Evolutionary conservation across 305 asterid species (phyloP).

Genomic region (Solanum chacoense): DNA sequence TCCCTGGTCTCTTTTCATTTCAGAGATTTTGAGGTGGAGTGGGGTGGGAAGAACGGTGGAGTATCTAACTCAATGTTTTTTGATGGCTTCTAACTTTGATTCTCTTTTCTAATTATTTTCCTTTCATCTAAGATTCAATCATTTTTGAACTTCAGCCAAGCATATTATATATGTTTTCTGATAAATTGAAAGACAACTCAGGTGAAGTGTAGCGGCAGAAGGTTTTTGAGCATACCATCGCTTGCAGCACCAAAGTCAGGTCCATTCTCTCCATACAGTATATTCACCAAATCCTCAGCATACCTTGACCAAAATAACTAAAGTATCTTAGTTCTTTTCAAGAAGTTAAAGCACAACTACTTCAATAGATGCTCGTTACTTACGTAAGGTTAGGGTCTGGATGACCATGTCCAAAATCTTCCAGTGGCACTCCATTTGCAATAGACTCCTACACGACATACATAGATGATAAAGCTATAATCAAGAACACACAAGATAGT

Average conservation of each 20-base stretch:
- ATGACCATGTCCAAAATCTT: constrained; percentile 98
- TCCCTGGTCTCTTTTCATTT: neutral
- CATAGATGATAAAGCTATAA: constrained; percentile 2
- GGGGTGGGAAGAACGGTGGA: neutral
- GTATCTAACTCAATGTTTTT: neutral
- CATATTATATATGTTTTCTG: neutral
- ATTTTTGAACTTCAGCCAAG: neutral
- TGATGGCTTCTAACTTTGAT: neutral
- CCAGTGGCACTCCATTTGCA: constrained; percentile 79
- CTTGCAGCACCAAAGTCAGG: constrained; percentile 99
- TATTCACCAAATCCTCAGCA: constrained; percentile 87
- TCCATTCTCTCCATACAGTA: constrained; percentile 69
- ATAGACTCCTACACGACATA: constrained; percentile 49
- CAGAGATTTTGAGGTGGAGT: neutral
- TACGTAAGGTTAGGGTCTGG: constrained; percentile 99
- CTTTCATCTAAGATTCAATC: neutral
- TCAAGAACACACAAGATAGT: neutral
- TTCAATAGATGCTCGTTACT: constrained; percentile 18
- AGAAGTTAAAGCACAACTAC: neutral
- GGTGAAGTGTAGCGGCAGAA: neutral
- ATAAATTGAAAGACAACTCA: neutral
- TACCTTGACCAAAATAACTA: constrained; percentile 38
- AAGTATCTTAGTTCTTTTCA: constrained; percentile 14
- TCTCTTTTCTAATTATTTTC: neutral
- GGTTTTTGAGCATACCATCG: constrained; percentile 50